phyloP scores from a whole-genome alignment of 2,329 filamentous ascomycete species.

The Beauveria sp. region DNA sequence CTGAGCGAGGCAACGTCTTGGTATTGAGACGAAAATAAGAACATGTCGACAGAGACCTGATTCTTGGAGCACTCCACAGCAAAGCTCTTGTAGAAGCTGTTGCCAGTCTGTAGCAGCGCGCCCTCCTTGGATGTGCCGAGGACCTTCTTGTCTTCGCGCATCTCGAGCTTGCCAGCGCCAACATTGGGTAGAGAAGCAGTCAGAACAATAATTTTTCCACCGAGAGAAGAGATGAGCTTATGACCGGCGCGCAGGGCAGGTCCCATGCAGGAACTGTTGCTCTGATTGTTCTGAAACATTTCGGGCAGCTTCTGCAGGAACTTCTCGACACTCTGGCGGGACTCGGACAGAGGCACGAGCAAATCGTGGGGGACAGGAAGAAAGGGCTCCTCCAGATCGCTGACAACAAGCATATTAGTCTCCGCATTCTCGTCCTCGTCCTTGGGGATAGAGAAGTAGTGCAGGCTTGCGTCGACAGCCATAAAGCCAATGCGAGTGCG shows the following conservation, averaged over 20 bases:
- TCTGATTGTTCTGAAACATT: slow-evolving; percentile 96
- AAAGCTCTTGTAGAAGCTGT: slow-evolving; percentile 98
- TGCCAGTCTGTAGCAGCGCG: slow-evolving; percentile 78
- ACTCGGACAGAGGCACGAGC: slow-evolving; percentile 80
- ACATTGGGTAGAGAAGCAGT: slow-evolving; percentile 85
- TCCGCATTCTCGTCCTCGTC: slow-evolving; percentile 80
- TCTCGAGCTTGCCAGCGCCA: slow-evolving; percentile 81
- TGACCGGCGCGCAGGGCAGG: slow-evolving; percentile 87
- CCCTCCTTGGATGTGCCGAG: slow-evolving; percentile 91
- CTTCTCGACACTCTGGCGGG: slow-evolving; percentile 80
- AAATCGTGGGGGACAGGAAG: slow-evolving; percentile 88
- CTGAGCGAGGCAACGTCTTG: slow-evolving; percentile 95
- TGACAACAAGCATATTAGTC: slow-evolving; percentile 86
- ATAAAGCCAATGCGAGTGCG: slow-evolving; percentile 91
- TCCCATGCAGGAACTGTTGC: slow-evolving; percentile 85
- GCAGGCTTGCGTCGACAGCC: slow-evolving; percentile 85
- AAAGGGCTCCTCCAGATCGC: slow-evolving; percentile 93
- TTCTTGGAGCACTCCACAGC: slow-evolving; percentile 98
- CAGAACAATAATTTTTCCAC: slow-evolving; percentile 89
- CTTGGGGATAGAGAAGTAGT: slow-evolving; percentile 92
- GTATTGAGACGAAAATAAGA: slow-evolving; percentile 90
- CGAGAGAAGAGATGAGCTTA: slow-evolving; percentile 88
- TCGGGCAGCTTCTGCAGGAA: slow-evolving; percentile 86
- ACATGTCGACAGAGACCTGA: slow-evolving; percentile 98
- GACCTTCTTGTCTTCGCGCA: slow-evolving; percentile 93